phyloP scores from a whole-genome alignment of 306 rosid species.

The Begonia masoniana region DNA sequence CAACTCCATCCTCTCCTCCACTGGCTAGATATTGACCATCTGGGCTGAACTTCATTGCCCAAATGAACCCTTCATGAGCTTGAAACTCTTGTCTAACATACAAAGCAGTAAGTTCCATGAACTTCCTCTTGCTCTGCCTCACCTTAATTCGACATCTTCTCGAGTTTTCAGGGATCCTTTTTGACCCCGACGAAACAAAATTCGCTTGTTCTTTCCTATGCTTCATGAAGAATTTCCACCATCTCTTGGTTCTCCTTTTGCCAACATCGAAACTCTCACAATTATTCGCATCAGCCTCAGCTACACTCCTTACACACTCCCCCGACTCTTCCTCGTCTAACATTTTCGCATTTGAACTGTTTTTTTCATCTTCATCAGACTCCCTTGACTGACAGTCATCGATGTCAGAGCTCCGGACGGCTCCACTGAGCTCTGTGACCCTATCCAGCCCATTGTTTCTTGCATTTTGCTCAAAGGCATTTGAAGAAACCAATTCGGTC shows the following conservation, averaged over 20 bases:
- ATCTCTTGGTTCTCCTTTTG: constrained; percentile 26
- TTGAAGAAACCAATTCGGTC: constrained; percentile 19
- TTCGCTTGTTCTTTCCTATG: constrained; percentile 14
- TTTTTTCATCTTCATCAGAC: neutral
- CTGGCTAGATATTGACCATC: constrained; percentile 67
- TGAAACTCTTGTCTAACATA: constrained; percentile 53
- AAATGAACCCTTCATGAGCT: constrained; percentile 70
- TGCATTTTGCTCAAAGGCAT: constrained; percentile 12
- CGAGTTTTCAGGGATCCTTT: neutral
- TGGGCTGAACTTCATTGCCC: constrained; percentile 91
- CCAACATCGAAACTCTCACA: constrained; percentile 10
- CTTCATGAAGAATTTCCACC: constrained; percentile 46
- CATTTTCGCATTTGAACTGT: no score
- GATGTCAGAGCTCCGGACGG: constrained; percentile 16
- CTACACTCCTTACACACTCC: constrained; percentile 2
- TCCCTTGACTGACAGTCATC: constrained; percentile 9
- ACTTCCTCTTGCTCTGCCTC: constrained; percentile 36
- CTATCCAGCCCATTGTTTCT: constrained; percentile 28
- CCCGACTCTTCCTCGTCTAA: constrained; percentile 2
- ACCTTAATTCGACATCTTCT: constrained; percentile 29
- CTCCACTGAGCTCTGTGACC: constrained; percentile 27
- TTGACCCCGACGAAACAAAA: constrained; percentile 9
- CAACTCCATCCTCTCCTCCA: constrained; percentile 91
- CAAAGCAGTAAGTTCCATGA: constrained; percentile 54
- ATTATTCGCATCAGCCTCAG: constrained; percentile 22